A percentile compares a stretch with the other conserved stretches of the same genome.
Conservation (phyloP, 441 rosid genomes). For the Macaranga tanarius region DNA sequence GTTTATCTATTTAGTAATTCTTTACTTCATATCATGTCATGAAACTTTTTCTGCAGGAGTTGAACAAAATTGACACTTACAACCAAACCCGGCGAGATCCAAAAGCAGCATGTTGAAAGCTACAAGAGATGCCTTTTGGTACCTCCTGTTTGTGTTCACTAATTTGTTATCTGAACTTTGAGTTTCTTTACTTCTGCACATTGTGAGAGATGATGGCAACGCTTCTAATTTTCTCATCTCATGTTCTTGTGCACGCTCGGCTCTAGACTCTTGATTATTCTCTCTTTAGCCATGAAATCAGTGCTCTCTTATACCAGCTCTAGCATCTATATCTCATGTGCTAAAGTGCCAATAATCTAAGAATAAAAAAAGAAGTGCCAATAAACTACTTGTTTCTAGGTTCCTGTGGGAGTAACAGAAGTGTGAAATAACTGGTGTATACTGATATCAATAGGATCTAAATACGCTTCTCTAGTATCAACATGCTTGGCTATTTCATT, state of each 20-base stretch:
- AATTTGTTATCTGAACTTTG: too few species aligned
- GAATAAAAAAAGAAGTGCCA: too few species aligned
- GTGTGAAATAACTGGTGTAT: background rate
- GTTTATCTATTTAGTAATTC: background rate
- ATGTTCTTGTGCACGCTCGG: too few species aligned
- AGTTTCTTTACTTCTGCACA: too few species aligned
- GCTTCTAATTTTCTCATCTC: too few species aligned
- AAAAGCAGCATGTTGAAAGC: constrained; percentile 52
- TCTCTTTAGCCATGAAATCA: too few species aligned
- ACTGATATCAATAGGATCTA: background rate
- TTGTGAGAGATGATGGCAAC: too few species aligned
- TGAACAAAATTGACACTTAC: constrained; percentile 64
- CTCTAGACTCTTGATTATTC: too few species aligned
- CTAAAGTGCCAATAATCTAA: too few species aligned
- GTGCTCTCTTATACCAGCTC: too few species aligned
- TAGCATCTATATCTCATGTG: too few species aligned
- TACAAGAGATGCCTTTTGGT: constrained; percentile 55
- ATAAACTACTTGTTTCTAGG: background rate
- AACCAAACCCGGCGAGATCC: constrained; percentile 60
- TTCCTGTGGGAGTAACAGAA: background rate
- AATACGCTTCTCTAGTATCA: background rate
- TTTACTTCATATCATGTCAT: background rate
- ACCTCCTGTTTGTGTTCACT: background rate
- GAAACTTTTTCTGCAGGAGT: constrained; percentile 43
- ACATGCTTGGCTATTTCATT: background rate